Evolutionary conservation across 1,139 yeast species (phyloP).

Genomic region (Candida sanyaensis): DNA sequence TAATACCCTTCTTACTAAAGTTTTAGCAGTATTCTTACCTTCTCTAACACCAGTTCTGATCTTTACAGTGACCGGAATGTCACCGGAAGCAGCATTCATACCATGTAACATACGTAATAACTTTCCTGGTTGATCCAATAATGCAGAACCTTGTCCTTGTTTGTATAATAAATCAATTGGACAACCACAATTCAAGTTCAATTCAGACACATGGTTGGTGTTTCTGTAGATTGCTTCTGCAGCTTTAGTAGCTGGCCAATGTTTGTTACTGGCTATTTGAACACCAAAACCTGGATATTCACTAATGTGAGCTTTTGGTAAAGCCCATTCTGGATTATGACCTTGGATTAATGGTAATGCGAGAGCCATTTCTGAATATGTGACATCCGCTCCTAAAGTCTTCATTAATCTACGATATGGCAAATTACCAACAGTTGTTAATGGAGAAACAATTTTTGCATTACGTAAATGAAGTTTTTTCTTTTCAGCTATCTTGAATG

Average conservation of each 20-base stretch:
- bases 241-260: constrained; percentile 93
- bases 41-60: constrained; percentile 91
- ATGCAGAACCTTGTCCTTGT: constrained; percentile 95
- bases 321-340: constrained; percentile 94
- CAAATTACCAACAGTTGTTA: constrained; percentile 95
- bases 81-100: constrained; percentile 88
- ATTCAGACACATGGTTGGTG: constrained; percentile 62
- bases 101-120: constrained; percentile 77
- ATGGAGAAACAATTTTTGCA: constrained; percentile 90
- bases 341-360: constrained; percentile 86
- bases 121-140: constrained; percentile 86
- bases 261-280: constrained; percentile 89
- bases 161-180: constrained; percentile 91
- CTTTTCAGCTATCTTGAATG: constrained; percentile 82
- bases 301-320: constrained; percentile 81
- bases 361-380: constrained; percentile 95
- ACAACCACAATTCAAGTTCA: constrained; percentile 94
- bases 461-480: constrained; percentile 63
- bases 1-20: constrained; percentile 68
- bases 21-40: constrained; percentile 80
- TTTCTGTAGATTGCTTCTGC: constrained; percentile 72
- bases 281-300: constrained; percentile 93
- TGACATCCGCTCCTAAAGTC: constrained; percentile 86
- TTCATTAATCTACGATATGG: constrained; percentile 95
- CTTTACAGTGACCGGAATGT: constrained; percentile 88